Conservation (phyloP, 2,329 filamentous ascomycete genomes). For the Fusarium musae region DNA sequence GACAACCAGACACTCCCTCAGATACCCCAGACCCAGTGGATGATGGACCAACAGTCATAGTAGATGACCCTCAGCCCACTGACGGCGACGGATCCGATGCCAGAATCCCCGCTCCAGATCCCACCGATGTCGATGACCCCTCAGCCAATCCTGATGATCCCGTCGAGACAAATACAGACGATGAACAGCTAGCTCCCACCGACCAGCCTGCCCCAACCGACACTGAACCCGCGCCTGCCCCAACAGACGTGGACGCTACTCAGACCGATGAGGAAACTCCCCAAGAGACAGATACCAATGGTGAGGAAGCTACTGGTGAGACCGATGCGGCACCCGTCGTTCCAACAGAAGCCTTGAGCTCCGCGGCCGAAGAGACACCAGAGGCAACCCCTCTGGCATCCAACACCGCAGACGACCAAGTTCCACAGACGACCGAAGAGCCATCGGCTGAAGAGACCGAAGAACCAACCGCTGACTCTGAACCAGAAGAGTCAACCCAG, state of each 20-base stretch:
- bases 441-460: background rate
- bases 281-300: conserved; percentile 5
- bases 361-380: conserved; percentile 2
- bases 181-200: background rate
- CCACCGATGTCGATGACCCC: background rate
- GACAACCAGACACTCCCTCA: background rate
- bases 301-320: conserved; percentile 5
- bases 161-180: background rate
- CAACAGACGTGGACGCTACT: background rate
- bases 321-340: background rate
- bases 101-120: background rate
- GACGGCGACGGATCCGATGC: background rate
- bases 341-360: background rate
- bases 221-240: background rate
- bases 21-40: background rate
- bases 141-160: background rate
- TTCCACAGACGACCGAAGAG: background rate
- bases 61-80: background rate
- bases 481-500: background rate
- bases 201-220: background rate
- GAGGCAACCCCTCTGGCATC: conserved; percentile 5
- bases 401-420: background rate
- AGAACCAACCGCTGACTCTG: background rate
- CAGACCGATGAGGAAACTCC: background rate
- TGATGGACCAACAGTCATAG: background rate